Conservation (phyloP, 371 early-diverging fungal species). For the Thermomucor indicae-seudaticae region DNA sequence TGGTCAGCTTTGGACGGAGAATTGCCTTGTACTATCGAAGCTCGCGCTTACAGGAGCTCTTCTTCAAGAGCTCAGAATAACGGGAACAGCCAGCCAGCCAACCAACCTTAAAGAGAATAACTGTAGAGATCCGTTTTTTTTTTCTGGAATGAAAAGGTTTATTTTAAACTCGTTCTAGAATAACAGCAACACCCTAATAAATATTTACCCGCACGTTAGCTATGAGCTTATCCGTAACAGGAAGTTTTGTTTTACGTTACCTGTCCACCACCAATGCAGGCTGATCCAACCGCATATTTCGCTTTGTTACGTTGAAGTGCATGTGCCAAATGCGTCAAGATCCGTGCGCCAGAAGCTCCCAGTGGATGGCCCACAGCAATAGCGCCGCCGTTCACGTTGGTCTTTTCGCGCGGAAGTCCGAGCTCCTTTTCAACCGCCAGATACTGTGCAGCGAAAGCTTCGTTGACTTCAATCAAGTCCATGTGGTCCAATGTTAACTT, state of each 20-base stretch:
- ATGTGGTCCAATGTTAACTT: slow-evolving; percentile 80
- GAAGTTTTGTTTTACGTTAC: slow-evolving; percentile 32
- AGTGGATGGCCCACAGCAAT: slow-evolving; percentile 98
- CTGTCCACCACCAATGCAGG: slow-evolving; percentile 91
- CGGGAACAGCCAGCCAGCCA: too few species aligned
- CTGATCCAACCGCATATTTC: slow-evolving; percentile 89
- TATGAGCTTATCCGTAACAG: neutral
- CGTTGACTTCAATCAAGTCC: slow-evolving; percentile 94
- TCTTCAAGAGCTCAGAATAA: too few species aligned
- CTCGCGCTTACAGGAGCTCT: too few species aligned
- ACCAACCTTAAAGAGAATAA: too few species aligned
- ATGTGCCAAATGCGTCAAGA: slow-evolving; percentile 84
- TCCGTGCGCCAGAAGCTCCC: slow-evolving; percentile 94
- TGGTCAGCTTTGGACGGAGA: too few species aligned
- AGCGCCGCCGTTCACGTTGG: slow-evolving; percentile 93
- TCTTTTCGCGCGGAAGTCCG: slow-evolving; percentile 71
- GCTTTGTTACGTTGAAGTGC: slow-evolving; percentile 76
- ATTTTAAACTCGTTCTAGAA: slow-evolving; percentile 45
- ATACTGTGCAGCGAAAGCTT: slow-evolving; percentile 96
- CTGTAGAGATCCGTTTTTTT: too few species aligned
- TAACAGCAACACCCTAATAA: slow-evolving; percentile 45
- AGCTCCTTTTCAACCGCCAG: slow-evolving; percentile 89
- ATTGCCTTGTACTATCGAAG: too few species aligned
- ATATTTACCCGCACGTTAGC: neutral
- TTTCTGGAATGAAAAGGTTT: too few species aligned